Evolutionary conservation across 2,329 filamentous ascomycete species (phyloP).

Genomic region (Trichoderma lentiforme): DNA sequence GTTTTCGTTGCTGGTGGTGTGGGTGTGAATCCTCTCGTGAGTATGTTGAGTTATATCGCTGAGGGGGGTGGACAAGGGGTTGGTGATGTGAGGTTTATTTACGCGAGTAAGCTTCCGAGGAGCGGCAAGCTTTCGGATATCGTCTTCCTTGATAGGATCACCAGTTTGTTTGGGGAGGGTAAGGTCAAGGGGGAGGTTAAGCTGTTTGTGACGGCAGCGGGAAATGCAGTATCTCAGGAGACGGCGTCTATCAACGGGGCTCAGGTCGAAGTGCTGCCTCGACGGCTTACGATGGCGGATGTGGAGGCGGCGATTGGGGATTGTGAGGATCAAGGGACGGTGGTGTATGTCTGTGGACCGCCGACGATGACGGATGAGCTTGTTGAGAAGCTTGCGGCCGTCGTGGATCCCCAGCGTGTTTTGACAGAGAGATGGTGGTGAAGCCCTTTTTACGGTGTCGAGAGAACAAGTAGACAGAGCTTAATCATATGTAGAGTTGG

Average conservation of each 20-base stretch:
- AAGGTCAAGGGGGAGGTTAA: slow-evolving; percentile 40
- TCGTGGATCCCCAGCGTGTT: slow-evolving; percentile 45
- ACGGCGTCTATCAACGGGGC: slow-evolving; percentile 1
- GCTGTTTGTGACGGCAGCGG: slow-evolving; percentile 46
- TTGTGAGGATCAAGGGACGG: slow-evolving; percentile 33
- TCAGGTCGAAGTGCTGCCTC: slow-evolving; percentile 25
- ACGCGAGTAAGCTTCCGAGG: slow-evolving; percentile 48
- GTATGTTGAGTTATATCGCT: slow-evolving; percentile 63
- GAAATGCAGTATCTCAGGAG: background rate
- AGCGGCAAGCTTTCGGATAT: slow-evolving; percentile 34
- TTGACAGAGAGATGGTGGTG: slow-evolving; percentile 65
- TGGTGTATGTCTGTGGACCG: slow-evolving; percentile 67
- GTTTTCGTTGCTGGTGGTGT: slow-evolving; percentile 80
- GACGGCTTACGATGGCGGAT: slow-evolving; percentile 45
- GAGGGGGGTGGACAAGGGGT: slow-evolving; percentile 21
- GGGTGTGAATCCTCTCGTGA: slow-evolving; percentile 77
- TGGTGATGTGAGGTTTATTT: slow-evolving; percentile 58
- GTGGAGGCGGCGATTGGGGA: slow-evolving; percentile 39
- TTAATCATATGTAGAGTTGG: background rate
- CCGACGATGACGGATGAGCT: slow-evolving; percentile 67
- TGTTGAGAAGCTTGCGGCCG: slow-evolving; percentile 44
- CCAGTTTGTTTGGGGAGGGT: slow-evolving; percentile 36
- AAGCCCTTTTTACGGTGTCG: background rate
- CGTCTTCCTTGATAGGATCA: slow-evolving; percentile 51
- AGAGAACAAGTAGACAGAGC: background rate